Evolutionary conservation across 139 green algal genomes (phyloP), one percentile per base, ranked within the genome.

Genomic region (Micractinium conductrix): DNA sequence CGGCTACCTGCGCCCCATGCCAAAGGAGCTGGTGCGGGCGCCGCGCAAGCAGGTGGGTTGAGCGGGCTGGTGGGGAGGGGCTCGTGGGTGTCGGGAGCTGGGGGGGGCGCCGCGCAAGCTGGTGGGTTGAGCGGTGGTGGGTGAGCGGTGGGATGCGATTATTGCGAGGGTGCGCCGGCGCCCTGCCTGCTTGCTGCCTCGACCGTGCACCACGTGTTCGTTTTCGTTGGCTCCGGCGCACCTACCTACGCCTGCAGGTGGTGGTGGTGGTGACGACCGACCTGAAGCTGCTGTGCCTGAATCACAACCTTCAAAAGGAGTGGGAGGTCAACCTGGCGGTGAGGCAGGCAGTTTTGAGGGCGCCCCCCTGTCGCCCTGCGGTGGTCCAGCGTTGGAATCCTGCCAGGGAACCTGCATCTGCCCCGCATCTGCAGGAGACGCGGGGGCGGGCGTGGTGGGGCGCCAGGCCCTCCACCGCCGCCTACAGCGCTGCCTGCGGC

Each of bases 251-350:
- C 33, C 58, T 84, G 68, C 87, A 90, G 84, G 97, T 99, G 26
- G 84, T 99, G 21, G 97, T 98, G 38, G 91, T 99, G 45, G 92
- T 99, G 7, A 98, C 94, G 2, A 85, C 88, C 3, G 88, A 89
- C 16, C 96, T 94, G 89, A 82, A 92, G 22, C 90, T 99, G 28
- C 75, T 98, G 60, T 95, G 90, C 76, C 97, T 96, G 35, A 97
- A 99, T 88, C 96, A 99, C 94, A 99, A 99, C 91, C 87, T 99
- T 79, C 91, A 92, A 75, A 83, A 96, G 45, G 42, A 96, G 89
- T 99, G 97, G 97, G 87, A 96, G 85, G 82, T 86, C 26, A 71
- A 91, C 38, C 80, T 95, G 14, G 75, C 55, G 86, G 88, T 90
- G 53, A 38, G 79, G 12, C 14, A 33, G 12, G 16, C 48, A 24